Evolutionary conservation across 2,329 filamentous ascomycete species (phyloP), one percentile per base, ranked within the genome.

Genomic region (Fusarium subglutinans): DNA sequence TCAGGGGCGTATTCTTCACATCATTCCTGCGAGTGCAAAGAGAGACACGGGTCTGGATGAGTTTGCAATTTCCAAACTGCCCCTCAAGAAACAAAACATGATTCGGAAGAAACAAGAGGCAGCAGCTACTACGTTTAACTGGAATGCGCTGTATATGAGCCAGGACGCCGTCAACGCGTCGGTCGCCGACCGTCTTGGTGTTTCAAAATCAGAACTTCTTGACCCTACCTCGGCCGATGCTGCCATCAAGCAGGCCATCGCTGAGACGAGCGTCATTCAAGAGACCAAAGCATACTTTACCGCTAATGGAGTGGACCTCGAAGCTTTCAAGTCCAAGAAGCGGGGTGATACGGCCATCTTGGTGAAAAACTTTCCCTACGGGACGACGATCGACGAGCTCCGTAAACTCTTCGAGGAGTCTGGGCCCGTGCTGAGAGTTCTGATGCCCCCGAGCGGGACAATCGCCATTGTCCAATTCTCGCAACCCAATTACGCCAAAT

Each of bases 61-160:
- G 76, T 96, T 93, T 82, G 92, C 93, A 65, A 88, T 99, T 62
- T 95, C 96, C 1, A 97, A 98, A 82, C 83, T 99, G 76, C 96
- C 96, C 22, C 86, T 98, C 74, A 98, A 98, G 84, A 96, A 97
- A 82, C 96, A 98, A 82, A 94, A 94, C 77, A 90, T 97, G 78
- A 93, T 98, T 76, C 94, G 93, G 81, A 93, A 93, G 79, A 97
- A 94, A 83, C 89, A 92, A 56, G 92, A 96, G 78, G 94, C 95
- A 28, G 88, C 93, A 14, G 92, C 91, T 37, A 90, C 89, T 55
- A 91, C 90, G 3, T 98, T 98, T 84, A 98, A 96, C 81, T 99
- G 96, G 96, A 99, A 99, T 85, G 96, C 95, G n/a, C 87, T 99
- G n/a, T 99, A 96, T 83, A 97, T 99, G 93, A 98, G 93, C 83